Evolutionary conservation across 176 grass and related monocot genomes (phyloP), one percentile per base, ranked within the genome.

Genomic region (Secale cereale): DNA sequence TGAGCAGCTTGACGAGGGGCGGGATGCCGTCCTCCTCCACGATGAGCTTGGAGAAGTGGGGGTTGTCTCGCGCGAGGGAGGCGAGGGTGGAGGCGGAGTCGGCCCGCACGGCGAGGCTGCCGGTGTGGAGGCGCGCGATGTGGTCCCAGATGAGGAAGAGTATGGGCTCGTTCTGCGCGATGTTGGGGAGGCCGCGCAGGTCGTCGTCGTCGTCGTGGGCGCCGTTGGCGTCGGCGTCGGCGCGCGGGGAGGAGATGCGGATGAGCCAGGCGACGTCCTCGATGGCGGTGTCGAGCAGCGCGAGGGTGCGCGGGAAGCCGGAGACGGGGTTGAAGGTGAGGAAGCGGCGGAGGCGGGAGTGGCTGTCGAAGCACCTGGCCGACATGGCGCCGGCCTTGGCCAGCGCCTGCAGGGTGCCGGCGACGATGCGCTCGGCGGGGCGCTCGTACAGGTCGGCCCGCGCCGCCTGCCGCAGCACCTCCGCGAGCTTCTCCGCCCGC

Each of bases 191-290:
- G 22, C 94, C 94, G 3, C 70, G 82, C 7, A 92, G 76, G 56
- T 69, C 87, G 75, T 8, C 82, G 70, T 89, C 87, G 20, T 36
- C 69, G 59, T 30, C 81, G 41, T 45, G 41, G 82, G 48, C 46
- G 46, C 29, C 83, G 8, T n/a, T 61, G 0, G 41, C 82, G 52
- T 90, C 88, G 64, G 45, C 82, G 73, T 90, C 75, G 40, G 63
- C 70, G 65, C 66, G 63, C 50, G 92, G 74, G 45, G 89, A 72
- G 0, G 95, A 98, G 79, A 98, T 87, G 37, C 91, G 85, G 85
- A 98, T 83, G 41, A 98, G 91, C 95, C 95, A 98, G 45, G 87
- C 74, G 77, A 98, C 87, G 89, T 98, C 93, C 78, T 85, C 87
- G 79, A 92, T 45, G 43, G 95, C 94, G 82, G 86, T 98, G 87